Evolutionary conservation across 1,284 basidiomycete genomes (phyloP).

Genomic region (Cutaneotrichosporon cutaneum): DNA sequence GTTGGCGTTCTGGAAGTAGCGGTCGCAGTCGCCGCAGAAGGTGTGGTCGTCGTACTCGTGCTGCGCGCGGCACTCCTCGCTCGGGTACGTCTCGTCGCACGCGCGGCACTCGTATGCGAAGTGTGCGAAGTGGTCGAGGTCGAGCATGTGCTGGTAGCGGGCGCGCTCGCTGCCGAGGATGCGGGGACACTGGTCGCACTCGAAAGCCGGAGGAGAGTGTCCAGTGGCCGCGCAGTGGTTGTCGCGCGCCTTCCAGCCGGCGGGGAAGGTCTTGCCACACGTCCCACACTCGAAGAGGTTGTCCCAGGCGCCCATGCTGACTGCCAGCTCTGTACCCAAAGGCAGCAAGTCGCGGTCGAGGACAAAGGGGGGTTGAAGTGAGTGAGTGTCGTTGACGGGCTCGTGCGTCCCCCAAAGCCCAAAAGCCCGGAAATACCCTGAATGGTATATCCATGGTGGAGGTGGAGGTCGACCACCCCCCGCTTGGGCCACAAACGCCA

Average conservation of each 20-base stretch:
- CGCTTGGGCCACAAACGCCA: background rate
- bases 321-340: background rate
- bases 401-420: too few relatives aligned
- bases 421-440: too few relatives aligned
- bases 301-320: constrained; percentile 4
- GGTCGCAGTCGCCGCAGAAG: constrained; percentile 12
- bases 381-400: background rate
- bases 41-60: constrained; percentile 5
- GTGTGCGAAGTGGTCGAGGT: background rate
- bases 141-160: constrained; percentile 9
- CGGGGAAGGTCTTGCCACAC: constrained; percentile 4
- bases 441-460: background rate
- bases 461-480: background rate
- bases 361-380: background rate
- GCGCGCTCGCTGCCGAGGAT: background rate
- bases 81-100: background rate
- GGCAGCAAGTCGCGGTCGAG: background rate
- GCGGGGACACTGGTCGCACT: constrained; percentile 7
- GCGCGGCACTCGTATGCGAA: background rate
- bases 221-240: constrained; percentile 10
- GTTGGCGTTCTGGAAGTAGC: constrained; percentile 1
- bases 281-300: constrained; percentile 10
- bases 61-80: background rate
- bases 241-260: constrained; percentile 16
- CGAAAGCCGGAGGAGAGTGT: constrained; percentile 8